Evolutionary conservation across 805 yeast species (phyloP), one percentile per base, ranked within the genome.

Genomic region (Candida mattraensis): DNA sequence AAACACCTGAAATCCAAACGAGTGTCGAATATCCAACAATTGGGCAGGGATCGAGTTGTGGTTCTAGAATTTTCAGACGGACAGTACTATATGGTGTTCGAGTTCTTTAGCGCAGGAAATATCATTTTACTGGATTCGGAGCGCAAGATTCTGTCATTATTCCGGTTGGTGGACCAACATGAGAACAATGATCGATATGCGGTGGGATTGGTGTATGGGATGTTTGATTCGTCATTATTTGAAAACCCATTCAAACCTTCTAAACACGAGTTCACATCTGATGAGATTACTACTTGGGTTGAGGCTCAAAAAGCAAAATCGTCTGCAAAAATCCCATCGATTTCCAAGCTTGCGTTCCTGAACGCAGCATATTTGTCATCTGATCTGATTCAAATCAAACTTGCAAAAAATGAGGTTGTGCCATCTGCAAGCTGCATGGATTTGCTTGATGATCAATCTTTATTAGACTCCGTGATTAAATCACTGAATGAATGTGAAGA

Each of bases 31-130:
- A 64, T 91, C 28, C 76, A 72, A 45, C 95, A 88, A 48, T 75
- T 91, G 4, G 82, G 79, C 1, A 75, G 79, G 51, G 96, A 88
- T 55, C 72, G 98, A 58, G 77, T 87, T n/a, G 66, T 87, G 28
- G 95, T 88, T 0, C 60, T 91, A 28, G 79, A 86, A 42, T 91
- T 91, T 61, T 79, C 89, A 28, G 95, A 87, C 51, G 96, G 96
- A 2, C 51, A 76, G 34, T 79, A 64, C 53, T 82, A 84, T 49
- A 64, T 91, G 45, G 95, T 87, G 0, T 61, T 91, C 35, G 99
- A 91, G 60, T 91, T 91, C 53, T 91, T 89, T 65, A 85, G 96
- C 55, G 96, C 96, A 3, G 99, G 99, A 18, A 91, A 91, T 55
- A 76, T 91, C 36, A 66, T 91, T 13, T 67, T 91, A 14, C 67